Base-by-base conservation (phyloP, 2,329 filamentous ascomycete species). In the Plenodomus biglobosus region DNA sequence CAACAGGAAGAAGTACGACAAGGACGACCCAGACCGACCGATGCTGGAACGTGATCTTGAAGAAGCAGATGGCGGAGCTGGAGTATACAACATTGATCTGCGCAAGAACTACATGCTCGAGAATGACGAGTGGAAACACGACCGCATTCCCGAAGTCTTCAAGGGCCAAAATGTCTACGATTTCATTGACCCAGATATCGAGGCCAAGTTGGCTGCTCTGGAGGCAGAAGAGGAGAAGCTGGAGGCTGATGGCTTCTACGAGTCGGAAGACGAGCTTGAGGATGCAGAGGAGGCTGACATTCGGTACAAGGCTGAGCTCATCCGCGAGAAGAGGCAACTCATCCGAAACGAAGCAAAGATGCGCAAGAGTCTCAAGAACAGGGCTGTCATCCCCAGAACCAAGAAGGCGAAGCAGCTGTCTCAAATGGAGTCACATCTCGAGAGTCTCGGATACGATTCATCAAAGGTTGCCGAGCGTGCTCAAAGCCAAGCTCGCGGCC, bases 141-240 rank as follows among this genome's bases (percentile, higher is more conserved):
- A 99, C 77, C 90, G 88, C 75, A 88, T 97, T 46, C 94, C 94
- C 24, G 94, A 99, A 75, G 81, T 96, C 40, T 88, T 92, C 73
- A 86, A 97, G 68, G 94, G 94, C 73, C 92, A 92, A 81, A 99
- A 99, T 73, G 89, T 99, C 48, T 94, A 92, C 76, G 94, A 99
- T 75, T 99, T 90, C 73, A 85, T 99, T 67, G 94, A 97, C 66
- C 92, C 92, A 1, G 95, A 99, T 46, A 99, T 99, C 69, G 94
- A 96, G 66, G 82, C 85, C 59, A 97, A 96, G 78, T 83, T 99
- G 41, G 86, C 87, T 42, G 90, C 90, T 46, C 81, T 99, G 27
- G 94, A 99, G 74, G 92, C 92, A 55, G 95, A 99, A 70, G 94
- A 99, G 73, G 92, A 96, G 76, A 87, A 87, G 64, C 83, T 97